A percentile compares a stretch with the other conserved stretches of the same genome.
Evolutionary conservation across 2,329 filamentous ascomycete species (phyloP).

Genomic region (Cladosporium sp.): DNA sequence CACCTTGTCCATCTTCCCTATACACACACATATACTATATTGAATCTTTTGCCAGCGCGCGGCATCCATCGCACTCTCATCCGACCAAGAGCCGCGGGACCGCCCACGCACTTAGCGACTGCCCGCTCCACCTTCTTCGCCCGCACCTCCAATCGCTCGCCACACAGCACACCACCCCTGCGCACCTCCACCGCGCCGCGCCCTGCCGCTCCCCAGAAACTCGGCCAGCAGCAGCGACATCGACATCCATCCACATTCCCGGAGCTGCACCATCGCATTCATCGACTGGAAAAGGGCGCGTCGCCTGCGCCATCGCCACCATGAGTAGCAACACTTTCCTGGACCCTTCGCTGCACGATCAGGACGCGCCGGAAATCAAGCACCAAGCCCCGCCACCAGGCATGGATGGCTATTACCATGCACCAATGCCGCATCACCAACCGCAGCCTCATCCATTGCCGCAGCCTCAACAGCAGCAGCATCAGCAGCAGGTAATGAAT

Average conservation of each 20-base stretch:
- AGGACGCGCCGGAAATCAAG: neutral
- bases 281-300: conserved; percentile 25
- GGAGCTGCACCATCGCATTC: conserved; percentile 10
- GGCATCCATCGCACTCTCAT: neutral
- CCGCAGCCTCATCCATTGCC: conserved; percentile 17
- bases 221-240: neutral
- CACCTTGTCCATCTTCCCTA: neutral
- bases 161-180: neutral
- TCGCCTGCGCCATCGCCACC: conserved; percentile 23
- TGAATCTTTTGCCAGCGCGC: neutral
- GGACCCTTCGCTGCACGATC: conserved; percentile 20
- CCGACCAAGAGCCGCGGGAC: too few species aligned
- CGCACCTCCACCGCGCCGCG: neutral
- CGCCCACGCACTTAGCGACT: neutral
- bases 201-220: neutral
- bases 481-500: conserved; percentile 15
- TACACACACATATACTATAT: neutral
- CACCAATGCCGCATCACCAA: conserved; percentile 15
- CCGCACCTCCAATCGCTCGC: conserved; percentile 8
- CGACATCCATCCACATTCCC: neutral
- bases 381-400: conserved; percentile 9
- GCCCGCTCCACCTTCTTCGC: neutral
- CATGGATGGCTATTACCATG: conserved; percentile 14
- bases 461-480: neutral
- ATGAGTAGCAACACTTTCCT: conserved; percentile 18